Base-by-base conservation (phyloP, 169 alveolate genomes). In the Plasmodium billcollinsi region DNA sequence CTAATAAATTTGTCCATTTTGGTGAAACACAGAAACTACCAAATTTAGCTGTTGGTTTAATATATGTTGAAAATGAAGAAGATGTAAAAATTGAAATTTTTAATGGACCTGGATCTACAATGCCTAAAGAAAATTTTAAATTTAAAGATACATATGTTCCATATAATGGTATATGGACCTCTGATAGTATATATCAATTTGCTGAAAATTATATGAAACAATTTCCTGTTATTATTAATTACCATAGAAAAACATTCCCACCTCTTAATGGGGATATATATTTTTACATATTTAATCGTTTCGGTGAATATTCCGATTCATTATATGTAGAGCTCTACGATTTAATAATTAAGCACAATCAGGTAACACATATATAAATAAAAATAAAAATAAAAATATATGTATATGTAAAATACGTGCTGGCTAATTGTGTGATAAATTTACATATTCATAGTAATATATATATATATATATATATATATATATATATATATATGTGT, bases 81-180 rank as follows among this genome's bases (percentile, higher is more conserved):
- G 91, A 83, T 2, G 7, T 50, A 15, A 69, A 33, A 83, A 70
- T 83, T 33, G 91, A 83, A 54, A 83, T 83, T 58, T 9, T 11
- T 20, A 83, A 83, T 73, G 91, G 91, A n/a, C 91, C 91, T 1
- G 91, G 91, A 50, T 58, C 86, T 29, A 70, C 91, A 15, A 21
- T 83, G 11, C 85, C 85, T 6, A 49, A 58, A 20, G 86, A 33
- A 14, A 12, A 14, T 9, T 56, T 62, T 39, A 83, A 69, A 58
- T 83, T 56, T 83, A 83, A 54, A 5, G 91, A 83, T 59, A 18
- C 33, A 14, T 83, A 83, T 50, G 61, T 45, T 15, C 91, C 91
- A 21, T 52, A 52, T 3, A 56, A 67, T 29, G 71, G 58, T 61
- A 39, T 70, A 14, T 83, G 91, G 91, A 62, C 58, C 1, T 83